A percentile compares a stretch with the other conserved stretches of the same genome.
These are phyloP conservation scores for Sphagnurus paluster DNA, from an alignment of 1,284 basidiomycete genomes.

Conservation along the genomic window DNA sequence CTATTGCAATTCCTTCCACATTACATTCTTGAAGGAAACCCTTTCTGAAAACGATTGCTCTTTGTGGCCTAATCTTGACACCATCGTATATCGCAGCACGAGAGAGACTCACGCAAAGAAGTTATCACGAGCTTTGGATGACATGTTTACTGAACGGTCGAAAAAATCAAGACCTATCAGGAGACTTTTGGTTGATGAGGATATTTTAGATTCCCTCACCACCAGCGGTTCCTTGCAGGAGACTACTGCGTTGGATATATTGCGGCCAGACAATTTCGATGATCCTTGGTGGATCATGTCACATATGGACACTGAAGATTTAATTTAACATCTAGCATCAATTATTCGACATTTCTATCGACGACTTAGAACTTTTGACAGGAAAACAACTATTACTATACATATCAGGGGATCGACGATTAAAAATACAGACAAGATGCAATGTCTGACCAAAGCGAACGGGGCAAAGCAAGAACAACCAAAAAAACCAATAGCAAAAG, in stretches of 20 bases:
- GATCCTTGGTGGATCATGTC: conserved; percentile 30
- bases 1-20: conserved; percentile 22
- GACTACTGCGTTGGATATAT: conserved; percentile 14
- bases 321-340: conserved; percentile 10
- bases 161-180: conserved; percentile 19
- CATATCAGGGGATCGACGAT: too few relatives aligned
- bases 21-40: conserved; percentile 17
- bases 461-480: neutral
- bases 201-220: conserved; percentile 19
- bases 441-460: neutral
- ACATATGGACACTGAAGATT: conserved; percentile 13
- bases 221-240: conserved; percentile 3
- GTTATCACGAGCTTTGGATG: conserved; percentile 20
- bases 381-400: too few relatives aligned
- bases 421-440: neutral
- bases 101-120: conserved; percentile 21
- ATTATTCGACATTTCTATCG: neutral
- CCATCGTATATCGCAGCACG: conserved; percentile 28
- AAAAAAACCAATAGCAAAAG: neutral
- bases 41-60: conserved; percentile 9
- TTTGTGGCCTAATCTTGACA: conserved; percentile 27
- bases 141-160: conserved; percentile 22
- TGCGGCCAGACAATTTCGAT: conserved; percentile 26
- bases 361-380: too few relatives aligned
- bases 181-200: conserved; percentile 30